Conservation (phyloP, 1,139 yeast genomes). For the Debaryomyces subglobosus region DNA sequence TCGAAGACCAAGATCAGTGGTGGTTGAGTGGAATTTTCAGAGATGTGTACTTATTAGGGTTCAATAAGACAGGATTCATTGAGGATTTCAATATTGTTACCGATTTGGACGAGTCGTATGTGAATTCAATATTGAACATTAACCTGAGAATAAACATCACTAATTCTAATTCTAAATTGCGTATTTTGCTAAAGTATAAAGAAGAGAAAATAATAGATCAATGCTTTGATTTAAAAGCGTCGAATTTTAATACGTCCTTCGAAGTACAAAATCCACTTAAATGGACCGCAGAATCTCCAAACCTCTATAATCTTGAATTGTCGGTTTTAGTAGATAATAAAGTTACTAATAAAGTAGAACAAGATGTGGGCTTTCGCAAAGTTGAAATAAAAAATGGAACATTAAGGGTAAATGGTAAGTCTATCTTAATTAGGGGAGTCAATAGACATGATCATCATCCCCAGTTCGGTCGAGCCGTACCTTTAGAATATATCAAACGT, state of each 20-base stretch:
- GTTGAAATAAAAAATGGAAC: conserved; percentile 28
- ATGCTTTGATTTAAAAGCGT: neutral
- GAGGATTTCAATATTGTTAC: conserved; percentile 18
- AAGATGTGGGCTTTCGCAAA: conserved; percentile 33
- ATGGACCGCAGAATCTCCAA: conserved; percentile 39
- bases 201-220: conserved; percentile 1
- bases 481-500: conserved; percentile 27
- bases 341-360: conserved; percentile 18
- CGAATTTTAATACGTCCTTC: conserved; percentile 7
- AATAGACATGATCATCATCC: conserved; percentile 39
- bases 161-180: conserved; percentile 1
- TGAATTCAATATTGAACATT: conserved; percentile 10
- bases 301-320: conserved; percentile 26
- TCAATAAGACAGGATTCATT: conserved; percentile 14
- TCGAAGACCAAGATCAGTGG: conserved; percentile 42
- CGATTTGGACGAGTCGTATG: conserved; percentile 15
- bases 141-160: neutral
- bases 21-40: conserved; percentile 33
- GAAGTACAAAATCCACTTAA: conserved; percentile 18
- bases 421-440: conserved; percentile 30
- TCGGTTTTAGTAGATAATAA: conserved; percentile 12
- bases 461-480: conserved; percentile 33
- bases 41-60: conserved; percentile 20
- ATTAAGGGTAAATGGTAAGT: conserved; percentile 28
- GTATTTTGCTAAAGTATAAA: neutral